Evolutionary conservation across 306 rosid species (phyloP), one percentile per base, ranked within the genome.

Genomic region (Lablab purpureus): DNA sequence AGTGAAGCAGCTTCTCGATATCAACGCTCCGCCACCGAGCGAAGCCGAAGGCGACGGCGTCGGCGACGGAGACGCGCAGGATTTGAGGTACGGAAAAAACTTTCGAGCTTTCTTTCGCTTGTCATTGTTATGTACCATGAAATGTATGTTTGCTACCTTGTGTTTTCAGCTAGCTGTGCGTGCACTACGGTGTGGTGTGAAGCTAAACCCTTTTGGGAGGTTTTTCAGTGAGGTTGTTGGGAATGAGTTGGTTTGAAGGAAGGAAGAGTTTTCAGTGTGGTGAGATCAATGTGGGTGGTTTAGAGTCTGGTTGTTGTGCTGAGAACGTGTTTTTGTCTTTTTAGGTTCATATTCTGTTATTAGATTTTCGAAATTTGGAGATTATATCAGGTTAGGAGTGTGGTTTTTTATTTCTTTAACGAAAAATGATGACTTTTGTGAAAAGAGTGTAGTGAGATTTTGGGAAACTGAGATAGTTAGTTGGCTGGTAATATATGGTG

Each of bases 21-120:
- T 96, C 43, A 96, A 96, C 59, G 91, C 99, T 52, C 90, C 99
- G 74, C 99, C 99, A 9, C 99, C 99, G 4, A 96, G 98, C 37
- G 99, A 95, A 17, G 90, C 52, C 0, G 89, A 85, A 11, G 87
- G 81, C 4, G 97, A 89, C 37, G 87, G 81, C 36, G 10, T 7
- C 7, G 63, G 60, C 1, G 21, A 77, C 3, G 83, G 67, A 17
- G 55, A 15, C 0, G 56, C 64, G 75, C 90, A 77, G 55, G 97
- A 84, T 43, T 40, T 36, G 81, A 96, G 99, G 99, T 96, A 87
- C 32, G 86, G 28, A 22, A 36, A 37, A 52, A 71, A 10, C 25
- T 65, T 28, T 81, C 59, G 4, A 7, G 79, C 82, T 69, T 49
- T 79, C n/a, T 49, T 37, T 50, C 28, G 2, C 11, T 37, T 37